A percentile compares a stretch with the other conserved stretches of the same genome.
These are phyloP conservation scores for Phlyctochytrium bullatum DNA, from an alignment of 192 early-diverging fungal genomes.

Conservation along the genomic window DNA sequence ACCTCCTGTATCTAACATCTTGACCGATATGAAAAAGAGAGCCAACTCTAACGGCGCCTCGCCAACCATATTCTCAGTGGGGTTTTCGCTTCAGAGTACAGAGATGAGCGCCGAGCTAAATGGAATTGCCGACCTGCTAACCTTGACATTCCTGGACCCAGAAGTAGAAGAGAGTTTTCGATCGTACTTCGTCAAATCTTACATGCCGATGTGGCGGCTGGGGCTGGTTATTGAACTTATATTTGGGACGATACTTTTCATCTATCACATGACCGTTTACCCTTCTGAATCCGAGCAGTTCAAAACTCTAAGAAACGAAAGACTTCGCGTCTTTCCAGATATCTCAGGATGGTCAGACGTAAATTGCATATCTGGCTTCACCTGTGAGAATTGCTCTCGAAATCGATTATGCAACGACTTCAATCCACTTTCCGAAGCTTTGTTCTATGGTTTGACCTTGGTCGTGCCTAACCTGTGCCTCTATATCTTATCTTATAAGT, in stretches of 20 bases:
- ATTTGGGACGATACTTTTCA: neutral
- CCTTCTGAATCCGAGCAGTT: neutral
- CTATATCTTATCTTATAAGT: constrained; percentile 19
- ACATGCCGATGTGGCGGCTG: constrained; percentile 14
- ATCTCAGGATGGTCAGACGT: neutral
- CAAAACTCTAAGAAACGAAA: neutral
- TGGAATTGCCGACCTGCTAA: constrained; percentile 4
- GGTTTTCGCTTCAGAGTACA: neutral
- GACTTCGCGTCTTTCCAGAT: neutral
- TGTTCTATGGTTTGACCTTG: constrained; percentile 12
- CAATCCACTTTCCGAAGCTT: neutral
- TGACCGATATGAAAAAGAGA: neutral
- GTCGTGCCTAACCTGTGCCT: constrained; percentile 28
- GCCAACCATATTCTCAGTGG: neutral
- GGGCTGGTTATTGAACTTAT: neutral
- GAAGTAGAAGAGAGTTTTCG: constrained; percentile 8
- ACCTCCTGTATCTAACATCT: neutral
- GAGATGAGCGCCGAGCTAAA: constrained; percentile 10
- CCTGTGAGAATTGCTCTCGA: neutral
- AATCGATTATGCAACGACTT: constrained; percentile 12
- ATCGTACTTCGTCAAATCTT: constrained; percentile 3
- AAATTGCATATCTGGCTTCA: constrained; percentile 5
- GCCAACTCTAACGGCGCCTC: neutral
- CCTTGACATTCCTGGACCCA: constrained; percentile 3
- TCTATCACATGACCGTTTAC: constrained; percentile 18